phyloP scores from a whole-genome alignment of 1,139 yeast genomes.

The Blastobotrys proliferans region DNA sequence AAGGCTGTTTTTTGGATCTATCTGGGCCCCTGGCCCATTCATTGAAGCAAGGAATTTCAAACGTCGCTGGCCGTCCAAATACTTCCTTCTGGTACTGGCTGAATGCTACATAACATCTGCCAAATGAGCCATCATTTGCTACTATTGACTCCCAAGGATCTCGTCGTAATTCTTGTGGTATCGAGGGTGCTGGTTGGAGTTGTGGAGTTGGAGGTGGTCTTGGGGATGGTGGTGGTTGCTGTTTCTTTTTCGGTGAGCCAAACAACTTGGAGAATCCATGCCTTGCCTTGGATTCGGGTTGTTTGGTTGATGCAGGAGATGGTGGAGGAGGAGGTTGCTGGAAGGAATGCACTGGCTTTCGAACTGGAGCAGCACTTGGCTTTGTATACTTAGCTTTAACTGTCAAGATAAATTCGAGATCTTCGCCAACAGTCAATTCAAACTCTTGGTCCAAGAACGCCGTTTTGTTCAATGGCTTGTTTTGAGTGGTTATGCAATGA shows the following conservation, averaged over 20 bases:
- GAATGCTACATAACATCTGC: slow-evolving; percentile 64
- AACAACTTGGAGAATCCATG: slow-evolving; percentile 21
- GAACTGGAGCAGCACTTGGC: slow-evolving; percentile 37
- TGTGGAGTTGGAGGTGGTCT: slow-evolving; percentile 10
- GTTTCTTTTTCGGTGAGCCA: slow-evolving; percentile 19
- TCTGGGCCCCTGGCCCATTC: slow-evolving; percentile 61
- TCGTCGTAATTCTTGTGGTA: slow-evolving; percentile 12
- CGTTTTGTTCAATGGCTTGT: slow-evolving; percentile 43
- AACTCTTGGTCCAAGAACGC: slow-evolving; percentile 71
- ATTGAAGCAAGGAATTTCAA: slow-evolving; percentile 62
- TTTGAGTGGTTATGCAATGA: slow-evolving; percentile 77
- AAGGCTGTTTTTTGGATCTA: slow-evolving; percentile 46
- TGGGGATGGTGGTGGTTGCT: slow-evolving; percentile 10
- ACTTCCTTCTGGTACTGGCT: slow-evolving; percentile 54
- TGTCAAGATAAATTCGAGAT: slow-evolving; percentile 68
- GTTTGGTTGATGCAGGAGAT: slow-evolving; percentile 9
- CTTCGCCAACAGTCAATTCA: slow-evolving; percentile 67
- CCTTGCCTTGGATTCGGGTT: slow-evolving; percentile 7
- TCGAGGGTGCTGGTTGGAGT: slow-evolving; percentile 11
- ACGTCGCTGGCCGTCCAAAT: slow-evolving; percentile 49
- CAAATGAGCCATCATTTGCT: slow-evolving; percentile 88
- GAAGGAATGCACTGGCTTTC: slow-evolving; percentile 20
- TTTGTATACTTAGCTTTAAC: slow-evolving; percentile 59
- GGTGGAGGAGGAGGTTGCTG: slow-evolving; percentile 13
- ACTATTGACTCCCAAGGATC: slow-evolving; percentile 34